Conservation (phyloP, 2,329 filamentous ascomycete species). For the Diplodia seriata region DNA sequence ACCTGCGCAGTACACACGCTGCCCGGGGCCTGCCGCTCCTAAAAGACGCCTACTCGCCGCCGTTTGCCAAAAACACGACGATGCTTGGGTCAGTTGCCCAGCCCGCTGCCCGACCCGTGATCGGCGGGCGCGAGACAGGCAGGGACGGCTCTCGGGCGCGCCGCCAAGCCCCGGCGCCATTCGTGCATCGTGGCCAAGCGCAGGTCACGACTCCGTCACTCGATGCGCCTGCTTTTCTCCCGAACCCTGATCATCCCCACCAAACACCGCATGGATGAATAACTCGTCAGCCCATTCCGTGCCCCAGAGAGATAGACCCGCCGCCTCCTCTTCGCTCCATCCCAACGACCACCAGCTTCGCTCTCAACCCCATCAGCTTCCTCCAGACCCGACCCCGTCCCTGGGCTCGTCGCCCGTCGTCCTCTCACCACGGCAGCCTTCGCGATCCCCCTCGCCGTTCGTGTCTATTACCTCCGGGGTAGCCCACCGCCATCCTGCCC, state of each 20-base stretch:
- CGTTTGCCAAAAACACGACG: not conserved
- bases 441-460: conserved; percentile 40
- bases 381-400: conserved; percentile 32
- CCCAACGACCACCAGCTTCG: not conserved
- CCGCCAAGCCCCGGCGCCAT: conserved; percentile 26
- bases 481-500: conserved; percentile 22
- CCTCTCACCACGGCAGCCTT: conserved; percentile 38
- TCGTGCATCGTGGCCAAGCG: conserved; percentile 20
- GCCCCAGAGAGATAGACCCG: conserved; percentile 6
- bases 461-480: conserved; percentile 35
- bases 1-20: conserved; percentile 21
- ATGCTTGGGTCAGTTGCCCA: conserved; percentile 17
- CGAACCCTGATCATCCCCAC: conserved; percentile 28
- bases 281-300: conserved; percentile 24
- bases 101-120: conserved; percentile 15
- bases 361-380: conserved; percentile 19
- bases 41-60: not conserved
- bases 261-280: conserved; percentile 33
- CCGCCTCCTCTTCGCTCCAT: conserved; percentile 17
- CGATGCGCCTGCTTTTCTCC: conserved; percentile 17
- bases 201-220: conserved; percentile 29
- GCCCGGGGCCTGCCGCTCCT: conserved; percentile 4
- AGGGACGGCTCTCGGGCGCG: conserved; percentile 19
- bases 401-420: conserved; percentile 38
- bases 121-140: conserved; percentile 11